Base-by-base conservation (phyloP, 139 green algal species). In the Chlamydomonas asymmetrica region DNA sequence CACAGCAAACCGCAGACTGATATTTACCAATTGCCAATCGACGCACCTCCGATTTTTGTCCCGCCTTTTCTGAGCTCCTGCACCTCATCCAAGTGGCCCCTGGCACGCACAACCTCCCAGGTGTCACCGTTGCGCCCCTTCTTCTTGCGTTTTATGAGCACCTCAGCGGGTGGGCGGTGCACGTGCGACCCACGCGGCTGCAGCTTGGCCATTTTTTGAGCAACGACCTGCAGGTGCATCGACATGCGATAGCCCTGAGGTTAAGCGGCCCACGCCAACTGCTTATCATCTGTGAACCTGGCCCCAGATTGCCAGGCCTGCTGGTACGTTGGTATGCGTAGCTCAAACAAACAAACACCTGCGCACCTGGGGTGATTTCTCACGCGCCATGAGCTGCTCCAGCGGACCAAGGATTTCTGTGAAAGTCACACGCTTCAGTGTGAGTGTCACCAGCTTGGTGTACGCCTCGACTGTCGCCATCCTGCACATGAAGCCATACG, bases 71-170 rank as follows among this genome's bases (percentile, higher is more conserved):
- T 48, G 50, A 98, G 87, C 72, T 95, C 90, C 76, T 88, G 82
- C 56, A 98, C 92, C 78, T 98, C 93, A 63, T 98, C 93, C 63
- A 96, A 63, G 79, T 98, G 93, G 9, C 93, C 93, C 0, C 86
- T 76, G 20, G 93, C 88, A 0, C 88, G 79, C 41, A 97, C 89
- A 38, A 95, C 85, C 81, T 97, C 93, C 91, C 89, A 97, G 34
- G 78, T 68, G 38, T 86, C 81, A 9, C 80, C 84, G 54, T 85
- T 85, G 29, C 78, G 75, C 29, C 70, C 78, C 45, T 87, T 85
- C 71, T 91, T 88, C 56, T 82, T 84, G 35, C 91, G 84, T 75
- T 90, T 91, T 35, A 97, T 89, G 48, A 93, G 78, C 64, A 97
- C 91, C 79, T 94, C 90, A 9, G 90, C 93, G 9, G 83, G 86